Percentiles rank a stretch among this genome's conserved stretches.
Evolutionary conservation across 495 filamentous ascomycete genomes (phyloP).

Genomic region (Daldinia vernicosa): DNA sequence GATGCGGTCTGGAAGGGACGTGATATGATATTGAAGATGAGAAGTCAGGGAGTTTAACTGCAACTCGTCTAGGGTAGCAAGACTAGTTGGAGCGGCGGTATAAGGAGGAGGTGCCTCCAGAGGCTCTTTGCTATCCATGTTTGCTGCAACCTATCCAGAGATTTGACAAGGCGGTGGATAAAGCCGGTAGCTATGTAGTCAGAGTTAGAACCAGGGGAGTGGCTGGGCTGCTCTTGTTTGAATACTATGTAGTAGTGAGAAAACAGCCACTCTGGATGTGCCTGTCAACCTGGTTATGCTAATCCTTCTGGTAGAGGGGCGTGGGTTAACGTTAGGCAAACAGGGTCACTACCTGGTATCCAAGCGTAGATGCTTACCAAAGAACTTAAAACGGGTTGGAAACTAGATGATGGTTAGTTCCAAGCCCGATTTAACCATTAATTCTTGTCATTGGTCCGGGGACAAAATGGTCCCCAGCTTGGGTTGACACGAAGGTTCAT

Average conservation of each 20-base stretch:
- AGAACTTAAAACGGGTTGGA: background rate
- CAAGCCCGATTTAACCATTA: background rate
- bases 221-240: background rate
- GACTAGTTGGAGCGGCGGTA: constrained; percentile 31
- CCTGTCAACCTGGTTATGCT: background rate
- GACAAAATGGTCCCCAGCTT: constrained; percentile 7
- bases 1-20: constrained; percentile 51
- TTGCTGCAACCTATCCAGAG: background rate
- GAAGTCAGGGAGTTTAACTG: constrained; percentile 41
- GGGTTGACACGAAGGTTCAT: background rate
- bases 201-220: background rate
- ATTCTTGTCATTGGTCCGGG: background rate
- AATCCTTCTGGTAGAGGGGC: background rate
- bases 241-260: background rate
- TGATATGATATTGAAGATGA: constrained; percentile 52
- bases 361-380: background rate
- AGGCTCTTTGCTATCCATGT: constrained; percentile 35
- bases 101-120: constrained; percentile 49
- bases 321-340: background rate
- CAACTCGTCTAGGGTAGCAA: constrained; percentile 16
- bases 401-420: background rate
- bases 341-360: background rate
- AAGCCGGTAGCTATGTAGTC: background rate
- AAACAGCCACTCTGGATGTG: background rate
- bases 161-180: background rate